Evolutionary conservation across 768 basidiomycete genomes (phyloP).

Genomic region (Naganishia vaughanmartiniae): DNA sequence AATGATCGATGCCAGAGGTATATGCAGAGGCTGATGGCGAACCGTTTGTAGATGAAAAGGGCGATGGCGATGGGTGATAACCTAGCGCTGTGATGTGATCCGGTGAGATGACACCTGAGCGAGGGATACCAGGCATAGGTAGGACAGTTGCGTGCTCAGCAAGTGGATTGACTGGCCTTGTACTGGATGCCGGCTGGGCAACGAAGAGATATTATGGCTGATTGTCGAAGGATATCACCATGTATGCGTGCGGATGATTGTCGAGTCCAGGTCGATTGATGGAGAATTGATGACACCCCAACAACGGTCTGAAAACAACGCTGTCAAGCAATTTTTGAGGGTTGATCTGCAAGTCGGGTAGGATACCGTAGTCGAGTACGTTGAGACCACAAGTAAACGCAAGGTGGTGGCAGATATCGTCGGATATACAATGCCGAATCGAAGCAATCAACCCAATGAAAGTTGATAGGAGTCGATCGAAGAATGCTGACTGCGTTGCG

Average conservation of each 20-base stretch:
- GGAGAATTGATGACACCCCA: background rate
- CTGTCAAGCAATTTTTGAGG: background rate
- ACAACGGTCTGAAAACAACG: background rate
- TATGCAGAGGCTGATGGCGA: background rate
- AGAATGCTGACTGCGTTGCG: background rate
- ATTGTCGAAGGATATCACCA: background rate
- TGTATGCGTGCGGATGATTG: background rate
- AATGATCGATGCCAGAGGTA: background rate
- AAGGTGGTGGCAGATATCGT: no score
- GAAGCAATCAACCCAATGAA: no score
- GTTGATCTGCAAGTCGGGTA: no score
- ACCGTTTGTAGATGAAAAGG: constrained; percentile 2
- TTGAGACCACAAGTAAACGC: no score
- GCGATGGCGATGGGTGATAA: constrained; percentile 15
- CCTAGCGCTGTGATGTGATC: constrained; percentile 2
- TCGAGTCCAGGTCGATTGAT: background rate
- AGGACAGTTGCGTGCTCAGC: background rate
- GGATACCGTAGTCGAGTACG: no score
- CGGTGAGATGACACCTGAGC: constrained; percentile 24
- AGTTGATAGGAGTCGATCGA: background rate
- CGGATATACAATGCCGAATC: no score
- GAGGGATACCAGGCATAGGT: constrained; percentile 13
- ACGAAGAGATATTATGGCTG: background rate
- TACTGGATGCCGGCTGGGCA: background rate
- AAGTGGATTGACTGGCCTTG: background rate